Evolutionary conservation across 352 stramenopile genomes (phyloP).

Genomic region (Globisporangium cylindrosporum): DNA sequence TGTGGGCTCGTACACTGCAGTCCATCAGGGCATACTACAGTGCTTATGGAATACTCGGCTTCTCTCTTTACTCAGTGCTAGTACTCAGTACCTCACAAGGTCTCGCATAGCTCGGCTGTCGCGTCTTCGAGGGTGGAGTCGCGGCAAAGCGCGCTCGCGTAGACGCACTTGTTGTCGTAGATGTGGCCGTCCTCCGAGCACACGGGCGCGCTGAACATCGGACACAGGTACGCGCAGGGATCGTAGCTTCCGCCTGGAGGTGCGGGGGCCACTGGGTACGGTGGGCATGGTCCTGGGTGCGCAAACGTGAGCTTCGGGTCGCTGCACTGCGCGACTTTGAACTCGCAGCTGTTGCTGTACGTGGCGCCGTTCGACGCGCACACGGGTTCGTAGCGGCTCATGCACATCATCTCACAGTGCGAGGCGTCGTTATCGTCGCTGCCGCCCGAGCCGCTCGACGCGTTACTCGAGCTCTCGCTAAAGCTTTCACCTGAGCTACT

Average conservation of each 20-base stretch:
- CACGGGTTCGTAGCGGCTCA: constrained; percentile 14
- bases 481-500: not conserved
- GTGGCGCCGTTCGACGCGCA: constrained; percentile 22
- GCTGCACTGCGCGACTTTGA: constrained; percentile 16
- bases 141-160: constrained; percentile 12
- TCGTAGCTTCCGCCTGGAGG: constrained; percentile 7
- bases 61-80: not conserved
- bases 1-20: not conserved
- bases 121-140: constrained; percentile 10
- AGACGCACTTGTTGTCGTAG: constrained; percentile 24
- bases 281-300: not conserved
- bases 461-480: not conserved
- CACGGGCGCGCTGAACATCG: constrained; percentile 20
- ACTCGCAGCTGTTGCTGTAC: constrained; percentile 16
- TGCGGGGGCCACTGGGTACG: not conserved
- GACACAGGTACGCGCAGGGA: constrained; percentile 15
- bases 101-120: constrained; percentile 5
- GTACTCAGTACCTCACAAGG: not conserved
- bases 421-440: not conserved
- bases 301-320: not conserved
- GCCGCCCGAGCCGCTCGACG: not conserved
- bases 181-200: constrained; percentile 21
- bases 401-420: constrained; percentile 10
- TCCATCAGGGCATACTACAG: not conserved
- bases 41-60: not conserved